Conservation (phyloP, 192 early-diverging fungal species). For the Obelidium mucronatum region DNA sequence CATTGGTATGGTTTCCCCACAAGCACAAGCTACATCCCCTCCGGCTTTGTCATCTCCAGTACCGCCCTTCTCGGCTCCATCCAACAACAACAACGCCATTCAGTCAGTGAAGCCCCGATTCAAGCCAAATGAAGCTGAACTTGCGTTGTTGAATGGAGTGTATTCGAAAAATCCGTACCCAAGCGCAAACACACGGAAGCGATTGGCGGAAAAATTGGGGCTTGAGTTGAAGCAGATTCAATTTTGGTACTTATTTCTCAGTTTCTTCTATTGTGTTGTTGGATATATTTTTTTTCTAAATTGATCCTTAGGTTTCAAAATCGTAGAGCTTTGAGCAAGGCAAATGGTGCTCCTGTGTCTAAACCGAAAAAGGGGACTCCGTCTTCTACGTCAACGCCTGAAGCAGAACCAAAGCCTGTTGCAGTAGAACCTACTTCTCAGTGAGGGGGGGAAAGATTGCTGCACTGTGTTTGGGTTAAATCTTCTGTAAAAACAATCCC, state of each 20-base stretch:
- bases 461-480: too few relatives aligned
- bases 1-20: background rate
- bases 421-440: too few relatives aligned
- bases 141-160: background rate
- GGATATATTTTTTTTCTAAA: background rate
- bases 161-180: slow-evolving; percentile 27
- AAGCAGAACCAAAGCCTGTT: too few relatives aligned
- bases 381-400: too few relatives aligned
- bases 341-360: background rate
- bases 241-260: slow-evolving; percentile 12
- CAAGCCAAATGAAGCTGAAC: slow-evolving; percentile 21
- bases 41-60: background rate
- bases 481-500: too few relatives aligned
- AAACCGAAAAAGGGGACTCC: slow-evolving; percentile 14
- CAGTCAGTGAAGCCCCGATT: slow-evolving; percentile 1
- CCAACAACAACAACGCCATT: background rate
- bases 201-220: slow-evolving; percentile 1
- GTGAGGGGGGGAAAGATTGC: too few relatives aligned
- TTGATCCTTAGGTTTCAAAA: slow-evolving; percentile 5
- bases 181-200: background rate
- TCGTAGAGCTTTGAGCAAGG: background rate
- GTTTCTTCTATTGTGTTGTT: background rate
- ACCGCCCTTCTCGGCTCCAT: background rate
- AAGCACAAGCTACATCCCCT: background rate
- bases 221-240: slow-evolving; percentile 21